Evolutionary conservation across 371 early-diverging fungal species (phyloP), one percentile per base, ranked within the genome.

Genomic region (Sporodiniella umbellata): DNA sequence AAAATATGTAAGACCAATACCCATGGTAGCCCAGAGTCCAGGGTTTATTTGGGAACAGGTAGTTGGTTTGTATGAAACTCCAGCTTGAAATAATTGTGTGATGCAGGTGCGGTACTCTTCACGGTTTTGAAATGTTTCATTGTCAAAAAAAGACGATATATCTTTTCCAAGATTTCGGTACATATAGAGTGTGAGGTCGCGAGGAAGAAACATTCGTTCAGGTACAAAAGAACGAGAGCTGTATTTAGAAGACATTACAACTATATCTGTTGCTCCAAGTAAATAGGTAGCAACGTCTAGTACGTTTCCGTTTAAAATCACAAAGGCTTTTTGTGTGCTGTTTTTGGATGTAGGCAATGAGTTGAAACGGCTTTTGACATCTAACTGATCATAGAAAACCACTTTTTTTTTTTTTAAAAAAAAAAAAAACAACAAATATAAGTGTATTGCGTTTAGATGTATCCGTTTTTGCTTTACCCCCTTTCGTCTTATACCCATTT

Each of bases 1-100:
- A 31, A 71, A 77, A 30, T 68, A 66, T 0, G 70, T 11, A 0
- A 73, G 48, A 1, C 70, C 69, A 12, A 49, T 53, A 4, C 74
- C 74, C 70, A 77, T 66, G 1, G 70, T 73, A 0, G 74, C 72
- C 78, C 78, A 73, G 0, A 77, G 44, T 7, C 71, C 72, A 23
- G 78, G 78, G 33, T 77, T 73, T 35, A 66, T 60, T 12, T 56
- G 60, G 2, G 37, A 42, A 26, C 74, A 77, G 22, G 61, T 73
- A 6, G 48, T 39, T 1, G 61, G 53, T 6, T 50, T 48, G 14
- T 49, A 50, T 2, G 69, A 63, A 21, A 70, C 62, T 4, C 74
- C 74, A 12, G 57, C 60, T 19, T 60, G 60, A 23, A 73, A 77
- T 6, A 77, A 43, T 8, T 50, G 39, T 6, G 63, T 43, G 14